Percentiles rank a stretch among this genome's conserved stretches.
phyloP scores from a whole-genome alignment of 129 eudicot genomes.

The Pulicaria dysenterica region DNA sequence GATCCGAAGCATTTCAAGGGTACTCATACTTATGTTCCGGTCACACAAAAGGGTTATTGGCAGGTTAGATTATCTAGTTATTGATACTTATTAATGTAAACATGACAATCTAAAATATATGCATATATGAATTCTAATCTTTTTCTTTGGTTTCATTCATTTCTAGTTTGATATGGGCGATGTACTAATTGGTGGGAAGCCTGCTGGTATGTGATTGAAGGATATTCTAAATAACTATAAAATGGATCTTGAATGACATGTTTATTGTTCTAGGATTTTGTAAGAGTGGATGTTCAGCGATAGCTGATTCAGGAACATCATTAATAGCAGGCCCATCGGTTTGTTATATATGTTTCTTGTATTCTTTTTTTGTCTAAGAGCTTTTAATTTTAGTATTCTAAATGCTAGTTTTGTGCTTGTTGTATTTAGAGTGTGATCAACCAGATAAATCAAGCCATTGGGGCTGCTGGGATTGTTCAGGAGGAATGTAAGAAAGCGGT shows the following conservation, averaged over 20 bases:
- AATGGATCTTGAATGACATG: not conserved
- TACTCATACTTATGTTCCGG: conserved; percentile 69
- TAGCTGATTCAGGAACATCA: conserved; percentile 91
- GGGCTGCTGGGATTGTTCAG: conserved; percentile 60
- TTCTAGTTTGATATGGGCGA: conserved; percentile 77
- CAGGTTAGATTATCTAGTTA: conserved; percentile 51
- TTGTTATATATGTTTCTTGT: conserved; percentile 15
- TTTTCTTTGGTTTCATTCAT: conserved; percentile 5
- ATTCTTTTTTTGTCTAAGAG: not conserved
- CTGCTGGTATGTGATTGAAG: conserved; percentile 46
- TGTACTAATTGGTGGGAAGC: conserved; percentile 59
- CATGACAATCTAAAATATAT: not conserved
- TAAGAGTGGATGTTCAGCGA: conserved; percentile 66
- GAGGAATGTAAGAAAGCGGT: conserved; percentile 59
- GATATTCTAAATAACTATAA: not conserved
- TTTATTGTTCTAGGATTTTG: conserved; percentile 48
- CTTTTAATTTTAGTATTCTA: not conserved
- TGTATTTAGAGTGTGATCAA: conserved; percentile 50
- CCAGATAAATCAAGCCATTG: conserved; percentile 70
- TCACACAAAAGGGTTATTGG: conserved; percentile 84
- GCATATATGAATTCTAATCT: not conserved
- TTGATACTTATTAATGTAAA: not conserved
- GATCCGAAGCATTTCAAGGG: conserved; percentile 78
- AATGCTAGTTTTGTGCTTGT: not conserved
- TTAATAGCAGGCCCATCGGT: conserved; percentile 85